Base-by-base conservation (phyloP, 2,329 filamentous ascomycete species). In the Fusarium siculi region DNA sequence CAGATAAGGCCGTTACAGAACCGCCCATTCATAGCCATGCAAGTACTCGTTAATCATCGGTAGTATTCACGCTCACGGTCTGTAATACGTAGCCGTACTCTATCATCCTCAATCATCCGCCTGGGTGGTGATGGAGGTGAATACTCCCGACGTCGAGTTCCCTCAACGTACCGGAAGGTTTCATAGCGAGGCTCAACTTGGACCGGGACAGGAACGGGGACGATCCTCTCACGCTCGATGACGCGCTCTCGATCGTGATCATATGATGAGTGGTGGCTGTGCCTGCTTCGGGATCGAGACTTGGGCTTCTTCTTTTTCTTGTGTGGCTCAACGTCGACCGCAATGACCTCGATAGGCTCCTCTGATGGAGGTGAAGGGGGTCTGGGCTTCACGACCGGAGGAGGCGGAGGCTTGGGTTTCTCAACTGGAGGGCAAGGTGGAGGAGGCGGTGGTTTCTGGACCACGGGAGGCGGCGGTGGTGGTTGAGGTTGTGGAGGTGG, bases 121-220 rank as follows among this genome's bases (percentile, higher is more conserved):
- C 67, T 75, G 57, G 74, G 75, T 43, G 78, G 76, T 66, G 77
- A 80, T 68, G 83, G 73, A 50, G 79, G 72, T 47, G 79, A 76
- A 28, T 76, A 74, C 15, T 74, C 43, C 47, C 69, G 73, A 28
- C 83, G 79, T 56, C 84, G 80, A 32, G 86, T 84, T 1, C 84
- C 86, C 65, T 89, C 86, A 54, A 89, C 83, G 73, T 89, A 88
- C 11, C 87, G 85, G 74, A 82, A 89, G 36, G 86, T 86, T 42
- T 87, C 87, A 69, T 84, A 85, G 67, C 79, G 75, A 40, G 81
- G 81, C 73, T 81, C 82, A 28, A 79, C 78, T 55, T 80, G 81
- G 23, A 84, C 82, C 2, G 82, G 83, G 10, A 85, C 82, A 23
- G 83, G 85, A 12, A 84, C 78, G 40, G 84, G 86, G 21, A 88